phyloP scores from a whole-genome alignment of 2,329 filamentous ascomycete genomes.

The Botrytis porri region DNA sequence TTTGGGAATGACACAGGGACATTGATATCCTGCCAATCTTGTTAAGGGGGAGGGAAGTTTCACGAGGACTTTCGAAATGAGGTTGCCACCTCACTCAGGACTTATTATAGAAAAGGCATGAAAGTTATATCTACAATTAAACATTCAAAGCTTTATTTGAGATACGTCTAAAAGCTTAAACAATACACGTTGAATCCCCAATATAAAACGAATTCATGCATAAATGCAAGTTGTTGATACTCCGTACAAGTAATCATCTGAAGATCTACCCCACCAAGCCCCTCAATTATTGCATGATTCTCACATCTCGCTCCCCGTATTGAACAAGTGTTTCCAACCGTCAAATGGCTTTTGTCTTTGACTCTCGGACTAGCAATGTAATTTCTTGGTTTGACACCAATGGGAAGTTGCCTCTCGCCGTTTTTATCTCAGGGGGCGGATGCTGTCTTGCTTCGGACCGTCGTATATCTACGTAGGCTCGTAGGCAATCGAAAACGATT shows the following conservation, averaged over 20 bases:
- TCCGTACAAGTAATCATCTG: neutral
- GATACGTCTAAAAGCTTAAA: neutral
- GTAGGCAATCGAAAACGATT: neutral
- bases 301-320: neutral
- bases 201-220: conserved; percentile 12
- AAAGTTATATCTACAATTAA: neutral
- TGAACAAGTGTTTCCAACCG: conserved; percentile 17
- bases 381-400: neutral
- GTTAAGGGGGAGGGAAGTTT: neutral
- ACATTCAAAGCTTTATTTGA: neutral
- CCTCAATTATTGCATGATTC: conserved; percentile 11
- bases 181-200: conserved; percentile 9
- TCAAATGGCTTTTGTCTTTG: neutral
- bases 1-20: neutral
- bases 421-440: conserved; percentile 11
- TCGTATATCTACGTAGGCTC: neutral
- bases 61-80: neutral
- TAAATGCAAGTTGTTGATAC: conserved; percentile 1
- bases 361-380: conserved; percentile 2
- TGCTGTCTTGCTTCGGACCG: conserved; percentile 3
- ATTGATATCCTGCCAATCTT: neutral
- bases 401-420: conserved; percentile 4
- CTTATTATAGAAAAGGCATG: neutral
- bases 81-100: neutral
- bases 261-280: conserved; percentile 16